Evolutionary conservation across 768 basidiomycete species (phyloP).

Genomic region (Candolleomyces eurysporus): DNA sequence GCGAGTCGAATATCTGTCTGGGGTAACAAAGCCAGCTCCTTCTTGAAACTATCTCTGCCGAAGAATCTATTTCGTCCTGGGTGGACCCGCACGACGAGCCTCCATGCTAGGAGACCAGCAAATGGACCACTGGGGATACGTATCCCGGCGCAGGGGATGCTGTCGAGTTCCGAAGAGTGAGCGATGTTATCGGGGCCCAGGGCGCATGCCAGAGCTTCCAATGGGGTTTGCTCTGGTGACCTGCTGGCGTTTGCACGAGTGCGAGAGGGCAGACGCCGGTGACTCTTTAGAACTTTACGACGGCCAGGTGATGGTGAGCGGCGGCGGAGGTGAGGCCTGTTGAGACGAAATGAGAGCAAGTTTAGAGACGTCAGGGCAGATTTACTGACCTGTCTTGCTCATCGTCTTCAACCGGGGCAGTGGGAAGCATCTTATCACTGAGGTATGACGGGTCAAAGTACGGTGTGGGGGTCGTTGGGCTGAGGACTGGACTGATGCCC

Average conservation of each 20-base stretch:
- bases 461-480: too few species aligned
- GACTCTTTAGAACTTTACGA: background rate
- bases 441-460: background rate
- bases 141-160: conserved; percentile 30
- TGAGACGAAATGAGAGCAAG: background rate
- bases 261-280: background rate
- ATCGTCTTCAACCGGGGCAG: background rate
- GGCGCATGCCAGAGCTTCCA: conserved; percentile 15
- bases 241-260: background rate
- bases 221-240: background rate
- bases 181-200: conserved; percentile 26
- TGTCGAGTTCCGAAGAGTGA: conserved; percentile 27
- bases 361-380: background rate
- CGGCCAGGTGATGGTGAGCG: conserved; percentile 1
- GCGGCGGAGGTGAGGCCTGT: background rate
- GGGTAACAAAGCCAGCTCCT: background rate
- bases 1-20: background rate
- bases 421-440: background rate
- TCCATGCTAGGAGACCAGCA: conserved; percentile 28
- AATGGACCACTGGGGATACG: conserved; percentile 28
- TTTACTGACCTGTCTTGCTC: background rate
- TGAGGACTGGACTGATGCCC: background rate
- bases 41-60: conserved; percentile 11
- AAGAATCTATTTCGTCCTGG: conserved; percentile 9
- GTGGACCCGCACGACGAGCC: conserved; percentile 24